Evolutionary conservation across 2,329 filamentous ascomycete genomes (phyloP), one percentile per base, ranked within the genome.

Genomic region (Helotiales sp.): DNA sequence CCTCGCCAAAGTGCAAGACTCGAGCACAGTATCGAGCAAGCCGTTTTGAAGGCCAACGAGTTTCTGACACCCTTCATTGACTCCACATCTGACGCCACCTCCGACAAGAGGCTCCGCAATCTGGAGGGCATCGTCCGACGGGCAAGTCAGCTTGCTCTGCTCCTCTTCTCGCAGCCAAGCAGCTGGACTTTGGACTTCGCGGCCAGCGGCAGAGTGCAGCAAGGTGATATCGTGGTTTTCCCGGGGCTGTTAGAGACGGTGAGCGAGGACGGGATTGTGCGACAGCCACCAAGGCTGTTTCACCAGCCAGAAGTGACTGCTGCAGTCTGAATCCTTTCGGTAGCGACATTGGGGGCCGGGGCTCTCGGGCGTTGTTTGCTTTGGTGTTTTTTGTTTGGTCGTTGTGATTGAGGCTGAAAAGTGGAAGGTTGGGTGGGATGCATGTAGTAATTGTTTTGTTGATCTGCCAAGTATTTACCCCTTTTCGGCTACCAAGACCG

Each of bases 101-200:
- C 55, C 45, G 55, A 28, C 1, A 45, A 62, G 32, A 34, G 67
- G 15, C 47, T 30, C 11, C 61, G 63, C 6, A 68, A 71, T 37
- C 50, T 71, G 3, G 66, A 70, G 30, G 61, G 49, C n/a, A 69
- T 67, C 15, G 61, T 71, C 49, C 59, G 54, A 28, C 63, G 66
- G 1, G 70, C 70, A 6, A 64, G 62, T 52, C 64, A 69, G 52
- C 65, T 70, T 52, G 68, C 70, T 30, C 67, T 70, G 55, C 45
- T 70, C 15, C 60, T 71, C n/a, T 71, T 71, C 61, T 64, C 63
- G 3, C 68, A 71, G 28, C 70, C 70, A 1, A 61, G 66, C 50
- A 60, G 11, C 34, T 63, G 45, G 45, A 20, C 57, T 15, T 69
- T 63, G 32, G 28, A 52, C 2, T 69, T 67, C 20, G 64, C 63